Evolutionary conservation across 2,329 filamentous ascomycete genomes (phyloP), one percentile per base, ranked within the genome.

Genomic region (Colletotrichum incanum): DNA sequence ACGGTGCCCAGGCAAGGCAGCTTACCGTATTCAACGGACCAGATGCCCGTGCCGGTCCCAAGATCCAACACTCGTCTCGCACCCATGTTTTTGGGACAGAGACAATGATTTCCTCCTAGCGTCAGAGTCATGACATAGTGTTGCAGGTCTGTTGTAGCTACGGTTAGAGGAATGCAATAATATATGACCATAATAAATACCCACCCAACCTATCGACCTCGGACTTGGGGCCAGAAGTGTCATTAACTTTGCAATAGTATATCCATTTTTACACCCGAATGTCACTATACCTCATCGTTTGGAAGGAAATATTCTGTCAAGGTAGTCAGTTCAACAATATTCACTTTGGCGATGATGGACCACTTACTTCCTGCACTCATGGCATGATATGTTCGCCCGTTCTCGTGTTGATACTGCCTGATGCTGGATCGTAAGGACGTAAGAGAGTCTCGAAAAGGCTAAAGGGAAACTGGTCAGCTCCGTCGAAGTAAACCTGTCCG

Each of bases 21-120:
- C 41, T 52, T 45, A 78, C 77, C 84, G 73, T 86, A 82, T 63
- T 87, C 85, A 8, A 87, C 82, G 3, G 81, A 80, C 82, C 83
- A 84, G 9, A 80, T 76, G 18, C 85, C 85, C 9, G 85, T 87
- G 0, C 86, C 86, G 2, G 84, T 86, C n/a, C 85, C 85, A 43
- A 86, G 75, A 76, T 88, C 86, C 2, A 87, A 78, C 11, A 83
- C 77, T 5, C 76, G 78, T 9, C 70, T 59, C 11, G 79, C 58
- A 5, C 72, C 60, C 2, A 43, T 59, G 41, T 63, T 41, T 63
- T 73, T 56, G 31, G 73, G 76, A 16, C 77, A 69, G 9, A 70
- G 72, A 11, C 69, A 62, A 0, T 81, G 82, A 7, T 74, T 75
- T 0, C 76, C 50, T 41, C 72, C 78, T 0, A 81, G 75, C 0